Evolutionary conservation across 202 grass and related monocot genomes (phyloP).

Genomic region (Elaeis oleifera): DNA sequence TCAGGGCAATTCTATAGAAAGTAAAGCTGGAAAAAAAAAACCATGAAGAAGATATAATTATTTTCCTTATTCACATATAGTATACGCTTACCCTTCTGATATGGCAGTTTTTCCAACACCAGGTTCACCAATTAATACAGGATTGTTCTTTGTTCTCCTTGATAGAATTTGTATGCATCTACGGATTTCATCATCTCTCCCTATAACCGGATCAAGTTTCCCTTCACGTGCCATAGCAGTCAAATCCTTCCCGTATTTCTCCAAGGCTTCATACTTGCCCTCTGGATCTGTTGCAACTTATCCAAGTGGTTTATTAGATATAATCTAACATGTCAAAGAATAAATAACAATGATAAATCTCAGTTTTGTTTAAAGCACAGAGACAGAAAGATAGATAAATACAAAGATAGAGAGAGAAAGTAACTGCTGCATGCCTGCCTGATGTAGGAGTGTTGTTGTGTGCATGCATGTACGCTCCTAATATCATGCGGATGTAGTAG

Average conservation of each 20-base stretch:
- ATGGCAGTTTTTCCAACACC: slow-evolving; percentile 98
- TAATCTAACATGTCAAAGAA: no score
- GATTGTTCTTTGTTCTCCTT: slow-evolving; percentile 96
- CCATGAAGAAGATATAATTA: no score
- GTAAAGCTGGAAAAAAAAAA: no score
- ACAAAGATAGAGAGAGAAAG: no score
- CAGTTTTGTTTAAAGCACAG: no score
- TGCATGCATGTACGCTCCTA: no score
- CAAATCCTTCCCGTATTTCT: slow-evolving; percentile 97
- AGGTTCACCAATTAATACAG: slow-evolving; percentile 97
- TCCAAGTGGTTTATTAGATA: slow-evolving; percentile 12
- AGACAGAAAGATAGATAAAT: no score
- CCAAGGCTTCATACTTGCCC: slow-evolving; percentile 93
- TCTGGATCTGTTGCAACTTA: slow-evolving; percentile 60
- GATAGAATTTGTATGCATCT: slow-evolving; percentile 99
- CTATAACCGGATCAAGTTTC: slow-evolving; percentile 98
- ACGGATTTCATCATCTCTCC: slow-evolving; percentile 96
- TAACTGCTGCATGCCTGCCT: no score
- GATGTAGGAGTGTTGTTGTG: no score
- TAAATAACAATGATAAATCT: no score
- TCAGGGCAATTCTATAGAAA: no score
- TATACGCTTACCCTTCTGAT: slow-evolving; percentile 72
- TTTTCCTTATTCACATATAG: neutral
- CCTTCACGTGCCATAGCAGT: slow-evolving; percentile 90
- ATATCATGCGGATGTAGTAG: no score